These are phyloP conservation scores for Candida oleophila DNA, from an alignment of 805 yeast species.

Conservation along the genomic window DNA sequence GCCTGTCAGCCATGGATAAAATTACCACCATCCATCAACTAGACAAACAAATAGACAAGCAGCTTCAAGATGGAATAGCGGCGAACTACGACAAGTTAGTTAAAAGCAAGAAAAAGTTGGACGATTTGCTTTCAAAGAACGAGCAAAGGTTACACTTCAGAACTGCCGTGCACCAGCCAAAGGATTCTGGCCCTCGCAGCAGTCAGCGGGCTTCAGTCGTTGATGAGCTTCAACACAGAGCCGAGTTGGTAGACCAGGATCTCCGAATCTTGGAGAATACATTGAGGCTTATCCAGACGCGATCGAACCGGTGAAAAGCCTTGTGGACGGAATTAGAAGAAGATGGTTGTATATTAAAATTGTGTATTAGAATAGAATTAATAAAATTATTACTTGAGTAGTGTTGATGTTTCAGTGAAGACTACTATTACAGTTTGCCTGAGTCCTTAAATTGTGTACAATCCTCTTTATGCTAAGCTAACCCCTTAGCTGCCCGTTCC, in stretches of 20 bases:
- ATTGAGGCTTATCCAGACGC: conserved; percentile 16
- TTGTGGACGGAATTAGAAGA: background rate
- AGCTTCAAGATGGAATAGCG: conserved; percentile 33
- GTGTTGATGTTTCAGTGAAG: background rate
- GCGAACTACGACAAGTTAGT: conserved; percentile 26
- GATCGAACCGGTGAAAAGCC: background rate
- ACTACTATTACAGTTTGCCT: background rate
- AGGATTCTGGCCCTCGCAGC: background rate
- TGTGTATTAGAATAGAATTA: background rate
- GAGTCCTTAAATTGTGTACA: no score
- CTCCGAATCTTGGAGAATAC: conserved; percentile 69
- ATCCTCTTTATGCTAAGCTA: no score
- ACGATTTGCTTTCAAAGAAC: conserved; percentile 16
- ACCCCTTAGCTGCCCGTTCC: conserved; percentile 51
- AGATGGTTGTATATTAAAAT: background rate
- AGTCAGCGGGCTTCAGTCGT: conserved; percentile 2
- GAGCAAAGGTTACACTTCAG: background rate
- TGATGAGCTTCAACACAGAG: conserved; percentile 31
- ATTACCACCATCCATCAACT: conserved; percentile 41
- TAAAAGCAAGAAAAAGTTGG: conserved; percentile 21
- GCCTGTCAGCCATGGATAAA: conserved; percentile 26
- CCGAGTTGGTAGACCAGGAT: conserved; percentile 71
- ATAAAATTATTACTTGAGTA: background rate
- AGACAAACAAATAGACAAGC: conserved; percentile 36
- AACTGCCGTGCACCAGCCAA: background rate